Conservation (phyloP, 1,139 yeast genomes). For the Nematodospora anomalae region DNA sequence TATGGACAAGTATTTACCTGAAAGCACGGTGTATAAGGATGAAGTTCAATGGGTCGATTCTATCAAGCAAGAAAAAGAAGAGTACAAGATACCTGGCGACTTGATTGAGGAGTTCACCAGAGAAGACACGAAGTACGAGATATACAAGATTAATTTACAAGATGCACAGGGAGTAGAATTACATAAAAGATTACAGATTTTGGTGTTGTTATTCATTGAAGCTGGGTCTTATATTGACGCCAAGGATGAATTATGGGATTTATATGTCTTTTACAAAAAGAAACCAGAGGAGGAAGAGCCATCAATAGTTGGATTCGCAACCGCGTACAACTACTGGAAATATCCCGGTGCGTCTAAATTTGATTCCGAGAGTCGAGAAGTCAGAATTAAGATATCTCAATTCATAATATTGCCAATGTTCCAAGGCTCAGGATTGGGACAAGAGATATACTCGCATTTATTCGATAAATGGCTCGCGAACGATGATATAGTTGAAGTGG, state of each 20-base stretch:
- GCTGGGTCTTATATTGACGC: constrained; percentile 90
- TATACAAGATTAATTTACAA: constrained; percentile 42
- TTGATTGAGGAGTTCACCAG: constrained; percentile 35
- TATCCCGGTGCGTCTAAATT: constrained; percentile 59
- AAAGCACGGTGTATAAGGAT: constrained; percentile 57
- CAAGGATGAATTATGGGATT: constrained; percentile 72
- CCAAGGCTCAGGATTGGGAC: constrained; percentile 73
- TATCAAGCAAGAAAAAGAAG: constrained; percentile 45
- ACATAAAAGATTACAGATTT: constrained; percentile 71
- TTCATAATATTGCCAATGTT: constrained; percentile 80
- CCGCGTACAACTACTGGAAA: constrained; percentile 83
- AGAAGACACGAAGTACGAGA: constrained; percentile 30
- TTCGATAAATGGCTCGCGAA: constrained; percentile 57
- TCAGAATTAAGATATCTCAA: constrained; percentile 82
- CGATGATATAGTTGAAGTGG: constrained; percentile 62
- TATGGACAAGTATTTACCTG: constrained; percentile 60
- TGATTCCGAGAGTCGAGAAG: constrained; percentile 47
- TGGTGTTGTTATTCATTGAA: constrained; percentile 83
- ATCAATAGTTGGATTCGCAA: constrained; percentile 71
- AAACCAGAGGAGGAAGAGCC: constrained; percentile 37
- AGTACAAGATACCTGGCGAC: constrained; percentile 51
- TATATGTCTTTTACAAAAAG: constrained; percentile 49
- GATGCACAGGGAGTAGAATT: constrained; percentile 48
- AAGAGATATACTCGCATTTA: constrained; percentile 57
- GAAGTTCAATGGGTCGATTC: constrained; percentile 65